A percentile compares a stretch with the other conserved stretches of the same genome.
phyloP scores from a whole-genome alignment of 345 rosid species.

The Arabis alpina region DNA sequence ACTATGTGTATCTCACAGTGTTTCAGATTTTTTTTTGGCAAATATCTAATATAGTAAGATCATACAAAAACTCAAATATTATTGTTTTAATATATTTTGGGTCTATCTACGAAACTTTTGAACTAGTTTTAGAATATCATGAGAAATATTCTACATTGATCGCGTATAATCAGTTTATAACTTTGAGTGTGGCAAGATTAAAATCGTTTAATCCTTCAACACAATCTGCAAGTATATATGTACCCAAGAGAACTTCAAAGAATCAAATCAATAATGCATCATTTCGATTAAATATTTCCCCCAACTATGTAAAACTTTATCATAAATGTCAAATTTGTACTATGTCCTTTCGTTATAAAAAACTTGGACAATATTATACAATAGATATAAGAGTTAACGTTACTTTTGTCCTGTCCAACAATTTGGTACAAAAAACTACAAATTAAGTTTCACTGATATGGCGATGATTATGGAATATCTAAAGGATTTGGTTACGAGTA shows the following conservation, averaged over 20 bases:
- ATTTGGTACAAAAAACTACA: conserved; percentile 36
- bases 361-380: conserved; percentile 30
- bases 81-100: not conserved
- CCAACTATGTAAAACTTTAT: conserved; percentile 30
- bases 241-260: conserved; percentile 7
- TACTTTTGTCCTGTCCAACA: conserved; percentile 33
- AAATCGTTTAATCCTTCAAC: conserved; percentile 2
- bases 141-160: not conserved
- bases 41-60: too few relatives aligned
- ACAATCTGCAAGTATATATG: conserved; percentile 1
- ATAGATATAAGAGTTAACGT: conserved; percentile 22
- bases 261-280: conserved; percentile 11
- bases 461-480: conserved; percentile 14
- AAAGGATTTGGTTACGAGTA: conserved; percentile 1
- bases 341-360: conserved; percentile 39
- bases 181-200: not conserved
- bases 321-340: conserved; percentile 44
- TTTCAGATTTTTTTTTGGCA: too few relatives aligned
- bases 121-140: not conserved
- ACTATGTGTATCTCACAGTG: too few relatives aligned
- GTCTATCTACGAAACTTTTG: not conserved
- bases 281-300: conserved; percentile 3
- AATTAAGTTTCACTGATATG: conserved; percentile 13
- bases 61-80: not conserved
- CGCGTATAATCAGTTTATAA: not conserved